Conservation (phyloP, 192 early-diverging fungal species). For the Lobulomyces angularis region DNA sequence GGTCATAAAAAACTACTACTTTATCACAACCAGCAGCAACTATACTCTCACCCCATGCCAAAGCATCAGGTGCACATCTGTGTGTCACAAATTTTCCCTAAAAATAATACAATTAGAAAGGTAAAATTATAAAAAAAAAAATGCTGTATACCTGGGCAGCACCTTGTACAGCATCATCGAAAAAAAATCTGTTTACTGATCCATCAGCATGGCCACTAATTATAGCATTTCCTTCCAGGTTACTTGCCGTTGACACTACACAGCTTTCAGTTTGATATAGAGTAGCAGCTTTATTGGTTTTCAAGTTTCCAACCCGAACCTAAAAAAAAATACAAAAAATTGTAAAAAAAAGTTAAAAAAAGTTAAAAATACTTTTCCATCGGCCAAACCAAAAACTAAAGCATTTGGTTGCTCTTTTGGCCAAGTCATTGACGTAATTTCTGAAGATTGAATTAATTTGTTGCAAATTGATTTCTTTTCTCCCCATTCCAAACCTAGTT, state of each 20-base stretch:
- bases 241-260: conserved; percentile 39
- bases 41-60: conserved; percentile 45
- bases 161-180: conserved; percentile 50
- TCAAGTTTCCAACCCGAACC: conserved; percentile 50
- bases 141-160: conserved; percentile 32
- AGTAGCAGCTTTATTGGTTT: conserved; percentile 56
- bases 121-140: not conserved
- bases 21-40: conserved; percentile 39
- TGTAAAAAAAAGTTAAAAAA: not conserved
- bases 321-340: not conserved
- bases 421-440: conserved; percentile 51
- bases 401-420: conserved; percentile 47
- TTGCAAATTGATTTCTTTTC: conserved; percentile 58
- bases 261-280: conserved; percentile 48
- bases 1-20: conserved; percentile 40
- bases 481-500: conserved; percentile 52
- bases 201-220: conserved; percentile 50
- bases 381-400: conserved; percentile 45
- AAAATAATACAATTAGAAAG: conserved; percentile 2
- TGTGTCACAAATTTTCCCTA: conserved; percentile 48
- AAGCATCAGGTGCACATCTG: conserved; percentile 29
- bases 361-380: conserved; percentile 34
- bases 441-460: conserved; percentile 49
- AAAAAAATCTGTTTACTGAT: conserved; percentile 47
- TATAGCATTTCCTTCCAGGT: conserved; percentile 42